phyloP scores from a whole-genome alignment of 1,139 yeast species.

The Taphrina communis region DNA sequence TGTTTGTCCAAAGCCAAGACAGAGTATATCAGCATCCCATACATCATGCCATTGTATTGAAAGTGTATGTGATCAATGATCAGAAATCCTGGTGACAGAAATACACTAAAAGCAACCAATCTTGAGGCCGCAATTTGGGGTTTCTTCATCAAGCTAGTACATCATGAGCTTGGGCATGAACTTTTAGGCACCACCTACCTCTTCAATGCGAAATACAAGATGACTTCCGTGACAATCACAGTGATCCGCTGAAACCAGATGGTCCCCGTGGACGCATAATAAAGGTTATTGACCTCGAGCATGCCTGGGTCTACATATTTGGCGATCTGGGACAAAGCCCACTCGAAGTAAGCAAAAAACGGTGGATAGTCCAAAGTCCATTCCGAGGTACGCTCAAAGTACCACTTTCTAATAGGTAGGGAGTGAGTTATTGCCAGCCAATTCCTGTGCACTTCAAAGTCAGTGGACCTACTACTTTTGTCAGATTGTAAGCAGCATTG shows the following conservation, averaged over 20 bases:
- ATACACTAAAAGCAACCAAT: conserved; percentile 70
- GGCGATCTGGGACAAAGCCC: conserved; percentile 77
- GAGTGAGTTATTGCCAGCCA: conserved; percentile 90
- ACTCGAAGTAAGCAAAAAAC: conserved; percentile 93
- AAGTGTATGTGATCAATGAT: conserved; percentile 92
- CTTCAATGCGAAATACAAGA: conserved; percentile 72
- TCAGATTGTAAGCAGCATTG: background rate
- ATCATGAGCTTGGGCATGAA: background rate
- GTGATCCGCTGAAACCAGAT: conserved; percentile 79
- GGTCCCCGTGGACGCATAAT: conserved; percentile 69
- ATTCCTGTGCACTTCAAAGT: conserved; percentile 94
- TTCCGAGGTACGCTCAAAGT: conserved; percentile 75
- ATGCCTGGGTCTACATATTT: conserved; percentile 55
- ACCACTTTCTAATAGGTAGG: conserved; percentile 84
- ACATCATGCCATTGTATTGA: conserved; percentile 92
- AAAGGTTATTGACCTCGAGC: conserved; percentile 74
- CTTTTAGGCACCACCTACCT: conserved; percentile 57
- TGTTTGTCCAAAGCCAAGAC: conserved; percentile 66
- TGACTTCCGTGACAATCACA: conserved; percentile 76
- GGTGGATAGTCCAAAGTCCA: conserved; percentile 99
- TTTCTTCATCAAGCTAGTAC: conserved; percentile 10
- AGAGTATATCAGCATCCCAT: conserved; percentile 77
- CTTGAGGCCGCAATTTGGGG: conserved; percentile 10
- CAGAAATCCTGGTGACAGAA: conserved; percentile 84
- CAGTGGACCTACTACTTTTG: conserved; percentile 68